Conservation (phyloP, 208 protist genomes). For the Leishmania braziliensis region DNA sequence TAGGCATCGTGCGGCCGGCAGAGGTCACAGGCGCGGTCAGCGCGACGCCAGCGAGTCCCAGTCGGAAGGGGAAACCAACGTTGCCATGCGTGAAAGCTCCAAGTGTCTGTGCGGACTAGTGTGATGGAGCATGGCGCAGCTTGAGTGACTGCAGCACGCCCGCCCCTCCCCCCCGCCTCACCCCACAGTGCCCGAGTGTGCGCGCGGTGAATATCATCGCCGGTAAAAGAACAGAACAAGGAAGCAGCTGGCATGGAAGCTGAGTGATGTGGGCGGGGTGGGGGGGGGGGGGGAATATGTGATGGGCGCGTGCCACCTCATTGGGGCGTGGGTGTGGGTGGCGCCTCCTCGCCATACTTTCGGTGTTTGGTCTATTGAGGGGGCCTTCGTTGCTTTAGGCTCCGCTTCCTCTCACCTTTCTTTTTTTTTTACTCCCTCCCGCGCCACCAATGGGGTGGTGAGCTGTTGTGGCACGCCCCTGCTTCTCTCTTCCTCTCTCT, state of each 20-base stretch:
- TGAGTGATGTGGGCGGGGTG: not conserved
- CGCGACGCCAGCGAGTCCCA: slow-evolving; percentile 18
- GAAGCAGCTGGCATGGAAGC: not conserved
- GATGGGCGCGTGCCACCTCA: no score
- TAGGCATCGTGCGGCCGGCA: not conserved
- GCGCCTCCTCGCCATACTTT: no score
- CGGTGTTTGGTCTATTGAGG: no score
- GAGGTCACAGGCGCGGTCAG: not conserved
- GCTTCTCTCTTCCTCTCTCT: no score
- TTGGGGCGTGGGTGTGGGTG: no score
- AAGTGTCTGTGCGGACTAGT: slow-evolving; percentile 42
- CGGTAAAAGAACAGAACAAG: not conserved
- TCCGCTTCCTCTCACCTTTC: no score
- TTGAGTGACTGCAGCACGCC: no score
- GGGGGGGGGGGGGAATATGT: no score
- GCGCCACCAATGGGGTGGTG: no score
- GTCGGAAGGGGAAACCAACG: slow-evolving; percentile 28
- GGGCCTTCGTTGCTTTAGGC: no score
- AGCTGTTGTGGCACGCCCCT: no score
- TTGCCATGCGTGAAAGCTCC: slow-evolving; percentile 41
- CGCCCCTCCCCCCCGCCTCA: not conserved
- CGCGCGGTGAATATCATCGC: not conserved
- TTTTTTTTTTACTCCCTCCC: no score
- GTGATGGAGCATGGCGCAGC: not conserved
- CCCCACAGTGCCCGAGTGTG: not conserved